phyloP scores from a whole-genome alignment of 2,329 filamentous ascomycete species.

The Chaetomiaceae sp. region DNA sequence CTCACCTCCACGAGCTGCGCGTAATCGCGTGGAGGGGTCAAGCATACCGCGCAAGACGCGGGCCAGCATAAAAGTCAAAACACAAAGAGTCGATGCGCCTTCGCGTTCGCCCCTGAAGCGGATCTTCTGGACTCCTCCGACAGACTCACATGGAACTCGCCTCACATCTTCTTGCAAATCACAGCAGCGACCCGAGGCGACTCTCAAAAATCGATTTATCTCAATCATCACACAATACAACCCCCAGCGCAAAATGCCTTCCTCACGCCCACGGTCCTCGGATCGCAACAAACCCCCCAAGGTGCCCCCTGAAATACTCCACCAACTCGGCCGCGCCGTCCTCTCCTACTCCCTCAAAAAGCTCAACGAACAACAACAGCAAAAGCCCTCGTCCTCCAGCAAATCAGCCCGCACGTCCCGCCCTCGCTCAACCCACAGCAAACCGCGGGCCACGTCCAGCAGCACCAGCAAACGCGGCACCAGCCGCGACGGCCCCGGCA shows the following conservation, averaged over 20 bases:
- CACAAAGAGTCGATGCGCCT: no score
- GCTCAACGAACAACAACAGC: constrained; percentile 11
- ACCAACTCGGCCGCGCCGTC: constrained; percentile 20
- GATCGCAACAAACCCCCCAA: neutral
- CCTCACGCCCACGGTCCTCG: constrained; percentile 6
- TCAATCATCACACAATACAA: neutral
- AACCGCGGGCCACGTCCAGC: neutral
- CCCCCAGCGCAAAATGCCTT: constrained; percentile 3
- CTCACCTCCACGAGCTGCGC: constrained; percentile 5
- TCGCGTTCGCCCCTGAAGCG: no score
- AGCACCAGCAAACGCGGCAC: constrained; percentile 5
- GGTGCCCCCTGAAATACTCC: constrained; percentile 18
- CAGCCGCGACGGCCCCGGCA: constrained; percentile 1
- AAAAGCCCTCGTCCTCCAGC: neutral
- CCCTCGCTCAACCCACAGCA: constrained; percentile 4
- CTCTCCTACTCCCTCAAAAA: constrained; percentile 22
- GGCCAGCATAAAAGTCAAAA: neutral
- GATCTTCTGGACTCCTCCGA: no score
- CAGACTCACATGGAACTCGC: no score
- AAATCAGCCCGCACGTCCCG: neutral
- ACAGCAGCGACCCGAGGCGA: no score
- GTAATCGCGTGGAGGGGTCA: neutral
- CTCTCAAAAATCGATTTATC: no score
- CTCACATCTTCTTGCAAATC: no score
- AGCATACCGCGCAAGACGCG: neutral